Percentiles rank a stretch among this genome's conserved stretches.
Conservation (phyloP, 495 filamentous ascomycete species). For the Aspergillus kassunensis region DNA sequence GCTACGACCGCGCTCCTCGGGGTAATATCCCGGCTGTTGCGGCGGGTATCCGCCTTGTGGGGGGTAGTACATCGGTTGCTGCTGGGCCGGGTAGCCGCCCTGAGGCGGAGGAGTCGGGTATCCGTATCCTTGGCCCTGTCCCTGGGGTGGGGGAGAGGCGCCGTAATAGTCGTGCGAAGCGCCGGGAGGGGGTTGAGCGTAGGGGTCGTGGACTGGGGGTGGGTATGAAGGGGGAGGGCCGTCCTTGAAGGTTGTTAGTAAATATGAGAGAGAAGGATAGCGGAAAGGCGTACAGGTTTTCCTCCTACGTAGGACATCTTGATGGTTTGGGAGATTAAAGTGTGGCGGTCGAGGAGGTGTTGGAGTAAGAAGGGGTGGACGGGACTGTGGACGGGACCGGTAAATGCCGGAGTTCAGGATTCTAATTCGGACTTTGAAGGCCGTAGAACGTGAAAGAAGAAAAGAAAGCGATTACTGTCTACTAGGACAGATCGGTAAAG, state of each 20-base stretch:
- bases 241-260: slow-evolving; percentile 24
- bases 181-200: slow-evolving; percentile 27
- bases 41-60: slow-evolving; percentile 38
- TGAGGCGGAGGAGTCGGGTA: slow-evolving; percentile 1
- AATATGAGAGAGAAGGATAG: not conserved
- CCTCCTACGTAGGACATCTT: slow-evolving; percentile 37
- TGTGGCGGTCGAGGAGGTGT: not conserved
- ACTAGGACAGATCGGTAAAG: not conserved
- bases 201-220: slow-evolving; percentile 28
- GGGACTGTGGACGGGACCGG: too few species aligned
- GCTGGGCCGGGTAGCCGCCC: slow-evolving; percentile 22
- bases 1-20: slow-evolving; percentile 29
- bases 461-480: not conserved
- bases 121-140: slow-evolving; percentile 31
- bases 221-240: slow-evolving; percentile 42
- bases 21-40: slow-evolving; percentile 42
- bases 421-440: not conserved
- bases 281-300: slow-evolving; percentile 30
- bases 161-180: slow-evolving; percentile 30
- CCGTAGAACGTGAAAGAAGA: not conserved
- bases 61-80: slow-evolving; percentile 41
- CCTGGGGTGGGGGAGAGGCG: slow-evolving; percentile 17
- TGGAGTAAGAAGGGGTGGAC: not conserved
- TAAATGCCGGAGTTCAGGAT: not conserved
- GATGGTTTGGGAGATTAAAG: not conserved